A percentile compares a stretch with the other conserved stretches of the same genome.
Evolutionary conservation across 768 basidiomycete genomes (phyloP).

Genomic region (Pilatotrama ljubarskyi): DNA sequence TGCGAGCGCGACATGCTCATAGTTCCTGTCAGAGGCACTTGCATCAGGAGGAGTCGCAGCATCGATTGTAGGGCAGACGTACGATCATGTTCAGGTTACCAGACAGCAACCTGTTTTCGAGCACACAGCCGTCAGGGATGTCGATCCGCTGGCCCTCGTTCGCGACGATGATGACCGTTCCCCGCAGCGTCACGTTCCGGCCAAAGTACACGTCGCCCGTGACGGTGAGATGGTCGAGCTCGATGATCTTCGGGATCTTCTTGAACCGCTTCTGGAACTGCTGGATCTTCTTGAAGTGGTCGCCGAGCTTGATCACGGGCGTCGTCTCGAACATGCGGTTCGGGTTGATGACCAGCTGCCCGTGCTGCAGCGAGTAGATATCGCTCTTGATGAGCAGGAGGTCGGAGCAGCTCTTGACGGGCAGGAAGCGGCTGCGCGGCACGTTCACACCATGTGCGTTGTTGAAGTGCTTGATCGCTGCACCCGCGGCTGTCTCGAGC

Average conservation of each 20-base stretch:
- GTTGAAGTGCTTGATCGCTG: slow-evolving; percentile 92
- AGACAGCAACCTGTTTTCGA: slow-evolving; percentile 65
- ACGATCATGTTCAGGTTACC: slow-evolving; percentile 78
- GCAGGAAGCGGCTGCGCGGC: slow-evolving; percentile 90
- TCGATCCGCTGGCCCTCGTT: slow-evolving; percentile 65
- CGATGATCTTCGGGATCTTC: slow-evolving; percentile 87
- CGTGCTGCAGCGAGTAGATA: slow-evolving; percentile 88
- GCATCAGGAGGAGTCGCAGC: not conserved
- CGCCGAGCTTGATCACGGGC: slow-evolving; percentile 96
- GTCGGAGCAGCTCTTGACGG: slow-evolving; percentile 87
- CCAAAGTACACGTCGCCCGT: slow-evolving; percentile 92
- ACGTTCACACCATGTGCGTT: slow-evolving; percentile 94
- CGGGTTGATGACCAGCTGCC: slow-evolving; percentile 83
- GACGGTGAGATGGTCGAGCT: slow-evolving; percentile 93
- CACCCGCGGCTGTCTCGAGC: slow-evolving; percentile 69
- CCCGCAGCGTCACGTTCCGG: slow-evolving; percentile 79
- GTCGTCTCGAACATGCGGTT: slow-evolving; percentile 81
- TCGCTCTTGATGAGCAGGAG: slow-evolving; percentile 89
- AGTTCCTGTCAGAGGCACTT: slow-evolving; percentile 28
- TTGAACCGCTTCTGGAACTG: slow-evolving; percentile 96
- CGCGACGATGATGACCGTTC: slow-evolving; percentile 86
- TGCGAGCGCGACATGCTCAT: slow-evolving; percentile 18
- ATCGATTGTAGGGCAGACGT: slow-evolving; percentile 24
- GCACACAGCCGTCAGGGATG: slow-evolving; percentile 57
- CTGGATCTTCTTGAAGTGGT: slow-evolving; percentile 95